Evolutionary conservation across 345 rosid genomes (phyloP), one percentile per base, ranked within the genome.

Genomic region (Balakata baccata): DNA sequence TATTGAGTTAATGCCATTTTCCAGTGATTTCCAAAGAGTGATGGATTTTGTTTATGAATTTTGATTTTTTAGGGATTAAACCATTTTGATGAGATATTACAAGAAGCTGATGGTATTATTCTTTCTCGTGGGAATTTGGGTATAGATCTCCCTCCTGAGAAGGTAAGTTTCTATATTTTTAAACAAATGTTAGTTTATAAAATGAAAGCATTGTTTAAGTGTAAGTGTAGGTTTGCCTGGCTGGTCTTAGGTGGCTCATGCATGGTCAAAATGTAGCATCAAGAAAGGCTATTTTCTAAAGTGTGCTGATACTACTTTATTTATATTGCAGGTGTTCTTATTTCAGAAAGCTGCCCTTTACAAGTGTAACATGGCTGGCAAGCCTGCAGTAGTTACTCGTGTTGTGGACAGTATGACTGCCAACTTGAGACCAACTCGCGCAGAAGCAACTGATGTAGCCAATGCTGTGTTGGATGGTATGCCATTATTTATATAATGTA

Each of bases 111-210:
- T 82, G 99, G 99, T 8, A 95, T 95, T 74, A 95, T 95, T 64
- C 98, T 95, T 80, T 95, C 99, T 39, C 94, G 98, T 81, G 99
- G 99, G 16, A 95, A 92, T 85, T 84, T 92, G 90, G 98, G 99
- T 38, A 89, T 95, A 41, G 99, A 92, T 89, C 90, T 95, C 69
- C 99, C 99, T 38, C 94, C 99, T 11, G 99, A 95, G 84, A 95
- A 92, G 98, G 98, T 92, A 45, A 64, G 71, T 72, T 16, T 82
- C 12, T 64, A 75, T 50, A 61, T 29, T 29, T 1, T 39, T 68
- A 11, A 46, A 52, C 29, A 53, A 37, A 62, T 2, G 6, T 47
- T 29, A 67, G 50, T 59, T 37, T 29, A 29, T 29, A 29, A 29
- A 1, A 29, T 29, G 34, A 29, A 29, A 29, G 34, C 34, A 29